A percentile compares a stretch with the other conserved stretches of the same genome.
Evolutionary conservation across 768 basidiomycete species (phyloP).

Genomic region (Mycena vulgaris): DNA sequence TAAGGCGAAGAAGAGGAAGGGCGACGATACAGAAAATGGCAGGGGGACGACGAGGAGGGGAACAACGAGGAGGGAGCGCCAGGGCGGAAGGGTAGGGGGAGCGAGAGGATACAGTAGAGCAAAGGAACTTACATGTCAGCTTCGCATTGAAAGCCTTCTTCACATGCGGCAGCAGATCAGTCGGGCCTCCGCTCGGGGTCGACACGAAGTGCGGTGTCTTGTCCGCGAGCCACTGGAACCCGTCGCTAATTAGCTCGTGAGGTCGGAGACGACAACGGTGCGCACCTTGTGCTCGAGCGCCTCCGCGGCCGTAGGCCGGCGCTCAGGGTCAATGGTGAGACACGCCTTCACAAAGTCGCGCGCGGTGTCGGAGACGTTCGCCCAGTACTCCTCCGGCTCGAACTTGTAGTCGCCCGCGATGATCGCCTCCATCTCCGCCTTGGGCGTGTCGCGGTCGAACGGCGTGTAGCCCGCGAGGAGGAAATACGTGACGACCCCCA

Average conservation of each 20-base stretch:
- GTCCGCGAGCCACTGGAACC: constrained; percentile 85
- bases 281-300: constrained; percentile 66
- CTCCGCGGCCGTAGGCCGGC: constrained; percentile 74
- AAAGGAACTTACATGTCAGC: constrained; percentile 80
- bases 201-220: constrained; percentile 80
- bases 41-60: no score
- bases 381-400: constrained; percentile 76
- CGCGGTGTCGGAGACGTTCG: constrained; percentile 71
- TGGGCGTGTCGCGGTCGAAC: constrained; percentile 92
- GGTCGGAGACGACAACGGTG: background rate
- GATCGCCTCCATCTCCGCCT: constrained; percentile 96
- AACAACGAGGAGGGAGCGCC: no score
- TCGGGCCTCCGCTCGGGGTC: constrained; percentile 71
- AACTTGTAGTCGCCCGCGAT: constrained; percentile 94
- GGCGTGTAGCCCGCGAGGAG: constrained; percentile 94
- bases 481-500: constrained; percentile 99
- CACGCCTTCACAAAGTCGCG: constrained; percentile 76
- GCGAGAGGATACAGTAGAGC: background rate
- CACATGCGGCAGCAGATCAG: constrained; percentile 90
- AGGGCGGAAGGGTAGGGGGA: constrained; percentile 9
- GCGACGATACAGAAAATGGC: no score
- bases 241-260: no score
- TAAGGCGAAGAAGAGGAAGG: no score
- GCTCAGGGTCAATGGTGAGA: constrained; percentile 77
- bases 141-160: constrained; percentile 93